Conservation (phyloP, 1,139 yeast genomes). For the Magnusiomyces sp. region DNA sequence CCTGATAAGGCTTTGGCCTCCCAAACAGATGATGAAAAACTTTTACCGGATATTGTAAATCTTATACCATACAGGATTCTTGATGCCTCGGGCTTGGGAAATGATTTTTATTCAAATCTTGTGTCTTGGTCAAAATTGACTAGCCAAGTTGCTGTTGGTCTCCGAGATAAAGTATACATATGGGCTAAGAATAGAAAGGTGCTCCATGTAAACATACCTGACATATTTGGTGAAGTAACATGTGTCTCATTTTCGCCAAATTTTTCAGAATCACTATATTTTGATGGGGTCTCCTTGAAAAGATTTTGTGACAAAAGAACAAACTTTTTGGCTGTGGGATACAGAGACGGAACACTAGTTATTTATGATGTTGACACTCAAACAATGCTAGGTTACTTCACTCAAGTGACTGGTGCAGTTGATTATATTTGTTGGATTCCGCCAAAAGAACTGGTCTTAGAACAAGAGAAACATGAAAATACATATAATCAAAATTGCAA, state of each 20-base stretch:
- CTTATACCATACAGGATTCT: constrained; percentile 41
- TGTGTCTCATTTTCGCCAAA: constrained; percentile 46
- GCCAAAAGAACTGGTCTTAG: not conserved
- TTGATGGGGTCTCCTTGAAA: too few species aligned
- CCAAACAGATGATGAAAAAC: not conserved
- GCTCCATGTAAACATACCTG: constrained; percentile 14
- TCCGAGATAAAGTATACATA: constrained; percentile 50
- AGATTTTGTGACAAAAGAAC: too few species aligned
- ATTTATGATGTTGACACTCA: constrained; percentile 31
- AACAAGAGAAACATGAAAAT: too few species aligned
- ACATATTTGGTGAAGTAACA: constrained; percentile 36
- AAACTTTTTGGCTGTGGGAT: constrained; percentile 50
- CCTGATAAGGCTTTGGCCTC: not conserved
- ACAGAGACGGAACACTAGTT: constrained; percentile 42
- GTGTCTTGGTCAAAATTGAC: constrained; percentile 58
- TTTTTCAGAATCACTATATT: not conserved
- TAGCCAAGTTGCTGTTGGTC: constrained; percentile 58
- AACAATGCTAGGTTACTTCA: constrained; percentile 24
- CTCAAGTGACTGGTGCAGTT: constrained; percentile 37
- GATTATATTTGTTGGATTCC: constrained; percentile 61
- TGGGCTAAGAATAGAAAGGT: constrained; percentile 58
- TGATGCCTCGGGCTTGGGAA: constrained; percentile 68
- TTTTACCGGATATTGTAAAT: not conserved
- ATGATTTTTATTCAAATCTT: constrained; percentile 74
- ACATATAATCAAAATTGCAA: too few species aligned